Percentiles rank a stretch among this genome's conserved stretches.
These are phyloP conservation scores for Pseudogymnoascus sp. DNA, from an alignment of 2,329 filamentous ascomycete species.

Conservation along the genomic window DNA sequence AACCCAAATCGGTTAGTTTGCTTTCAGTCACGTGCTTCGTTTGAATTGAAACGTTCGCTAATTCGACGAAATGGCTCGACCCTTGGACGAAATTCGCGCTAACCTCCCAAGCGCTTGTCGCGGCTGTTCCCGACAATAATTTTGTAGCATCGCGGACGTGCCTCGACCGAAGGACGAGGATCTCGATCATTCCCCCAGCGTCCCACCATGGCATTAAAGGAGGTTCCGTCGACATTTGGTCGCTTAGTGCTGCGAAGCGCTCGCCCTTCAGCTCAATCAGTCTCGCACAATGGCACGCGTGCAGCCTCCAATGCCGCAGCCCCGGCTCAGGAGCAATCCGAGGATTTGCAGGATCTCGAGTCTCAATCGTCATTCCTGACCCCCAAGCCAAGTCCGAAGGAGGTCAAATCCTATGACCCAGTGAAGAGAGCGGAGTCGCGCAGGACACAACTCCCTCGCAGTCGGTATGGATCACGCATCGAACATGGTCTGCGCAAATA, in stretches of 20 bases:
- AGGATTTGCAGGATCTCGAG: conserved; percentile 37
- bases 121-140: conserved; percentile 10
- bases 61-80: background rate
- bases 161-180: background rate
- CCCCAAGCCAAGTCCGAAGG: conserved; percentile 28
- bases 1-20: background rate
- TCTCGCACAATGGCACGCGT: conserved; percentile 18
- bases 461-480: conserved; percentile 28
- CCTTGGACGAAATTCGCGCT: background rate
- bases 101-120: conserved; percentile 5
- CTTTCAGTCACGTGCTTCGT: background rate
- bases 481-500: background rate
- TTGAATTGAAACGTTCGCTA: background rate
- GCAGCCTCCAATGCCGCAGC: conserved; percentile 25
- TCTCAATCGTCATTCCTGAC: conserved; percentile 35
- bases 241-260: conserved; percentile 21
- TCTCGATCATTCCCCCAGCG: background rate
- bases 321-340: conserved; percentile 17
- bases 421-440: conserved; percentile 37
- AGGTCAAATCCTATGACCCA: conserved; percentile 39
- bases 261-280: conserved; percentile 12
- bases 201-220: conserved; percentile 26
- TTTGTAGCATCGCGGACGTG: conserved; percentile 9
- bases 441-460: conserved; percentile 29
- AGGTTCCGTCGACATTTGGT: conserved; percentile 25